Evolutionary conservation across 805 yeast genomes (phyloP).

Genomic region (Pachysolen tannophilus): DNA sequence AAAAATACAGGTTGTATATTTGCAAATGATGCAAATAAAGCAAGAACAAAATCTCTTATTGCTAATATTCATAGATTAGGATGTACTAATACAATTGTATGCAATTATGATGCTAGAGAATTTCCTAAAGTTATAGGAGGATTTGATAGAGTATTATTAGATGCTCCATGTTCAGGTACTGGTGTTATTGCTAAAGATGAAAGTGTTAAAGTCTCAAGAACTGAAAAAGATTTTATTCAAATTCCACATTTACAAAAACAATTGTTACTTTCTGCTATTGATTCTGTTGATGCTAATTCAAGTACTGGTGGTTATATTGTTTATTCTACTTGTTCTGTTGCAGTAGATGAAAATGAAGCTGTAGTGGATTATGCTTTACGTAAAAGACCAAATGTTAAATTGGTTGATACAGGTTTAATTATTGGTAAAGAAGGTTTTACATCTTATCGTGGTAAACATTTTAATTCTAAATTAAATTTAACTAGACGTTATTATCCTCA

Average conservation of each 20-base stretch:
- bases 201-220: conserved; percentile 85
- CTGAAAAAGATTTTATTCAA: conserved; percentile 93
- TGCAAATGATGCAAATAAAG: conserved; percentile 95
- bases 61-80: conserved; percentile 98
- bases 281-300: conserved; percentile 91
- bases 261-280: conserved; percentile 87
- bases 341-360: conserved; percentile 97
- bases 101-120: conserved; percentile 97
- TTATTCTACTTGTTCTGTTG: conserved; percentile 96
- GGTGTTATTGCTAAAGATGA: conserved; percentile 98
- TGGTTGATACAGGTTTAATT: conserved; percentile 85
- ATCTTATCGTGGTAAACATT: conserved; percentile 86
- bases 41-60: conserved; percentile 91
- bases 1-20: conserved; percentile 96
- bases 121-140: conserved; percentile 98
- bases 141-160: conserved; percentile 86
- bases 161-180: conserved; percentile 99
- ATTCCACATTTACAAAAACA: conserved; percentile 97
- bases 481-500: conserved; percentile 98
- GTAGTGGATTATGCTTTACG: conserved; percentile 97
- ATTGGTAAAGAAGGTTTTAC: conserved; percentile 97
- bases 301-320: conserved; percentile 91
- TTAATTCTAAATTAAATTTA: conserved; percentile 64
- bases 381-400: conserved; percentile 91
- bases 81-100: conserved; percentile 92